Evolutionary conservation across 169 alveolate genomes (phyloP).

Genomic region (Miamiensis avidus): DNA sequence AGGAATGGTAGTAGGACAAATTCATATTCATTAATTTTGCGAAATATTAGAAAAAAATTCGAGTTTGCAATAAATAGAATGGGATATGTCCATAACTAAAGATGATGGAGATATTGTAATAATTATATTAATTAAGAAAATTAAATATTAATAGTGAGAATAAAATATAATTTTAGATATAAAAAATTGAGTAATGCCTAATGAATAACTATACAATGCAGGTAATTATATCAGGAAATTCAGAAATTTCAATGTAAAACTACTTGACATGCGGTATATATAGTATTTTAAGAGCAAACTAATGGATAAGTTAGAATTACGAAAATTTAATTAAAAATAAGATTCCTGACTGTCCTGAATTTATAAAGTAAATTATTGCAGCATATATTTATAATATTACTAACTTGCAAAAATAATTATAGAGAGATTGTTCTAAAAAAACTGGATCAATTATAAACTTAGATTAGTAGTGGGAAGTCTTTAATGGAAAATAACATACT

Average conservation of each 20-base stretch:
- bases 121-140: background rate
- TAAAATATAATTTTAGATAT: background rate
- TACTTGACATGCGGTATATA: background rate
- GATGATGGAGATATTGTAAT: conserved; percentile 13
- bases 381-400: no score
- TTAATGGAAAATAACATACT: background rate
- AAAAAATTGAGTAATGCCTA: background rate
- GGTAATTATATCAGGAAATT: background rate
- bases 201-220: background rate
- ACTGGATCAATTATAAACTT: background rate
- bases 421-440: background rate
- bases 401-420: no score
- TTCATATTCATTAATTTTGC: background rate
- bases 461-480: background rate
- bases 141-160: background rate
- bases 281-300: background rate
- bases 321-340: conserved; percentile 6
- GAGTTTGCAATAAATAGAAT: background rate
- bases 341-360: conserved; percentile 8
- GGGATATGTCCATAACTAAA: background rate
- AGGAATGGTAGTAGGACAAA: conserved; percentile 6
- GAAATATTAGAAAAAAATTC: background rate
- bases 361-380: conserved; percentile 3
- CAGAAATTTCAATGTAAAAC: background rate
- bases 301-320: conserved; percentile 15